These are phyloP conservation scores for Podaxis carcinomalis DNA, from an alignment of 768 basidiomycete genomes.

Conservation along the genomic window DNA sequence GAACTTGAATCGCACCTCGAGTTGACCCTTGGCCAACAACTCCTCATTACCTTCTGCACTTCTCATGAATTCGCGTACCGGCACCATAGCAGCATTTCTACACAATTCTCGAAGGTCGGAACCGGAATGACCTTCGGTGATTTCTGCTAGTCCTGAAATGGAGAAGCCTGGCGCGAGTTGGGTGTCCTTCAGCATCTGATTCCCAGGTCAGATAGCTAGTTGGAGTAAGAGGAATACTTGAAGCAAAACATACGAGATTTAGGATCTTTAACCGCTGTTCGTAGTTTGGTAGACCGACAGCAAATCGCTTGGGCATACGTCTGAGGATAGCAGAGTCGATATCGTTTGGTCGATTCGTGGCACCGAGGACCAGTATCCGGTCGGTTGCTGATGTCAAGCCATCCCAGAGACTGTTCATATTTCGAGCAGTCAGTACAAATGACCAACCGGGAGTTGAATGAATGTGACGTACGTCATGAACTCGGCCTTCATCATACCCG, in stretches of 20 bases:
- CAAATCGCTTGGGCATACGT: conserved; percentile 98
- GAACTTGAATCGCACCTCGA: conserved; percentile 28
- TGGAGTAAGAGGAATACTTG: neutral
- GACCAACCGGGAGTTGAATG: neutral
- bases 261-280: conserved; percentile 86
- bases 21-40: conserved; percentile 45
- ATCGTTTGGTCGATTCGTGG: conserved; percentile 93
- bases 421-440: neutral
- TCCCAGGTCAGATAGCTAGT: neutral
- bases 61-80: conserved; percentile 81
- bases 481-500: conserved; percentile 97
- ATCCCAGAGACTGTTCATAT: conserved; percentile 77
- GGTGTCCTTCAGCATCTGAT: conserved; percentile 86
- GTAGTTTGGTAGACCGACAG: conserved; percentile 72
- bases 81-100: conserved; percentile 90
- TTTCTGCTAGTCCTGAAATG: conserved; percentile 56
- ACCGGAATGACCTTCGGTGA: conserved; percentile 76
- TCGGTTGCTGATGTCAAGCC: conserved; percentile 80
- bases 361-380: conserved; percentile 87
- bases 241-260: conserved; percentile 47
- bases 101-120: conserved; percentile 92
- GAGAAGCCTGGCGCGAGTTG: conserved; percentile 59
- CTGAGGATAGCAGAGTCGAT: conserved; percentile 82
- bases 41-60: conserved; percentile 36
- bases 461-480: conserved; percentile 73